A percentile compares a stretch with the other conserved stretches of the same genome.
phyloP scores from a whole-genome alignment of 2,329 filamentous ascomycete species.

The Claviceps quebecensis region DNA sequence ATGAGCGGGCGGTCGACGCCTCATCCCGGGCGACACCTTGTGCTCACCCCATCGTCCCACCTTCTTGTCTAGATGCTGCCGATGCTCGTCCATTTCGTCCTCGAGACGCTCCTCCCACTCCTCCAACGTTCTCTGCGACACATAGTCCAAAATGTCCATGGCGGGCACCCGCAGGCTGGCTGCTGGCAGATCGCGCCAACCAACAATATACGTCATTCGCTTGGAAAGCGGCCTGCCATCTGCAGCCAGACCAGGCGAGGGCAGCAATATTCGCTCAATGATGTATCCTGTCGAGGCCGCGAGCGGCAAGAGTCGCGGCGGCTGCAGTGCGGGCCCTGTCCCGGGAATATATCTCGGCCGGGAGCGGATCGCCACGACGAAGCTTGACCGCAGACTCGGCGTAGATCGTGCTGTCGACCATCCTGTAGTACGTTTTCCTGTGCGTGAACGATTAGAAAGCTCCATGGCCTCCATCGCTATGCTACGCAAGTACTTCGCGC shows the following conservation, averaged over 20 bases:
- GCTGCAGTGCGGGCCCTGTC: conserved; percentile 32
- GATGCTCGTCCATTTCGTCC: conserved; percentile 28
- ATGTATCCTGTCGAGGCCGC: conserved; percentile 44
- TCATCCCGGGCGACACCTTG: conserved; percentile 8
- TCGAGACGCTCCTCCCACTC: conserved; percentile 38
- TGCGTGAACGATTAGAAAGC: not conserved
- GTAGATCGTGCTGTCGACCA: not conserved
- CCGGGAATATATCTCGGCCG: conserved; percentile 27
- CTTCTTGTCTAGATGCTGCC: conserved; percentile 14
- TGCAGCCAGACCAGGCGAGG: conserved; percentile 17
- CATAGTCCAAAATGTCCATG: conserved; percentile 40
- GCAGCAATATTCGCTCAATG: conserved; percentile 35
- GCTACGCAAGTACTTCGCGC: not conserved
- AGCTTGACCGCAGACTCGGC: not conserved
- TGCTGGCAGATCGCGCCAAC: conserved; percentile 37
- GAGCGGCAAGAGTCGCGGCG: conserved; percentile 32
- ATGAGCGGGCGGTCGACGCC: conserved; percentile 17
- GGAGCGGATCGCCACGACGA: conserved; percentile 3
- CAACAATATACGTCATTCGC: conserved; percentile 39
- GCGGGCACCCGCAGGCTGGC: conserved; percentile 32
- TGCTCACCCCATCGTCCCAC: conserved; percentile 7
- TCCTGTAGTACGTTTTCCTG: not conserved
- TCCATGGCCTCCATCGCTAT: conserved; percentile 1
- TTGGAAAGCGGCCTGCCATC: conserved; percentile 25
- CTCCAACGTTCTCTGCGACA: conserved; percentile 41